phyloP scores from a whole-genome alignment of 2,329 filamentous ascomycete genomes.

The Xylaria sp. region DNA sequence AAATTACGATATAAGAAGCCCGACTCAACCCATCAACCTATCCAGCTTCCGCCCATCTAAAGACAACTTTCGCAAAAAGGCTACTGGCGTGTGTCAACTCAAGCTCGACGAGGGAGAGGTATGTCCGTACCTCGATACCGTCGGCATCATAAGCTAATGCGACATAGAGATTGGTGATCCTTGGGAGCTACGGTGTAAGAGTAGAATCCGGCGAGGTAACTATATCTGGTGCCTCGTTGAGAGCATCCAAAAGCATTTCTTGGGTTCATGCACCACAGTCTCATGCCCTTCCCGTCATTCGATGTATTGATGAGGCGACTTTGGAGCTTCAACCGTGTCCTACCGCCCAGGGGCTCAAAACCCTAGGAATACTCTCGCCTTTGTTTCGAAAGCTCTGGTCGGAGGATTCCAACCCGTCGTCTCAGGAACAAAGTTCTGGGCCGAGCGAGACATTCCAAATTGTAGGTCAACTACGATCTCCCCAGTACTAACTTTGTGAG shows the following conservation, averaged over 20 bases:
- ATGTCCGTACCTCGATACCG: slow-evolving; percentile 36
- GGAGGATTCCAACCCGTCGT: slow-evolving; percentile 49
- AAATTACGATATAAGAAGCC: slow-evolving; percentile 13
- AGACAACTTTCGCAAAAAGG: slow-evolving; percentile 42
- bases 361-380: slow-evolving; percentile 71
- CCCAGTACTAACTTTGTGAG: slow-evolving; percentile 7
- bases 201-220: slow-evolving; percentile 71
- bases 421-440: slow-evolving; percentile 44
- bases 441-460: slow-evolving; percentile 59
- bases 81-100: slow-evolving; percentile 42
- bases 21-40: slow-evolving; percentile 39
- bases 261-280: slow-evolving; percentile 75
- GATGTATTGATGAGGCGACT: slow-evolving; percentile 60
- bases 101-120: slow-evolving; percentile 49
- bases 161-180: slow-evolving; percentile 66
- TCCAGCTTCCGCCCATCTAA: slow-evolving; percentile 48
- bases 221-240: slow-evolving; percentile 72
- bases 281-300: slow-evolving; percentile 75
- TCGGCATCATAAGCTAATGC: slow-evolving; percentile 22
- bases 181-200: slow-evolving; percentile 75
- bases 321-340: slow-evolving; percentile 69
- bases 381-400: slow-evolving; percentile 76
- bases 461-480: slow-evolving; percentile 51
- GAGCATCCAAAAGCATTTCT: slow-evolving; percentile 57
- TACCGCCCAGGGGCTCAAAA: slow-evolving; percentile 59